Evolutionary conservation across 192 early-diverging fungal genomes (phyloP).

Genomic region (Coemansia reversa): DNA sequence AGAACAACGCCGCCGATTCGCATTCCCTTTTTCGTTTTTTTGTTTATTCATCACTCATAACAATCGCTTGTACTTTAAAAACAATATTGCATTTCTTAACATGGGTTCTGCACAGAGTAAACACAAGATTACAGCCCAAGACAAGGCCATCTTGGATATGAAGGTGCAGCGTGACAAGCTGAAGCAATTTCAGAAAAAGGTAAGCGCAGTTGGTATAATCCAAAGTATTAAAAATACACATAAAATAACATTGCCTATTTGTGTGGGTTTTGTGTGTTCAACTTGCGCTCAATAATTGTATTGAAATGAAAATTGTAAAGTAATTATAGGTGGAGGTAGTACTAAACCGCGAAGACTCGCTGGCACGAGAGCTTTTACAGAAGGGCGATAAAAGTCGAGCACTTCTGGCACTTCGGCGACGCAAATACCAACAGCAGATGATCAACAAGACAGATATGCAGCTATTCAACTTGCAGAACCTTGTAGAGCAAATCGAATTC

Average conservation of each 20-base stretch:
- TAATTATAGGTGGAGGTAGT: constrained; percentile 68
- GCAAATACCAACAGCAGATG: constrained; percentile 93
- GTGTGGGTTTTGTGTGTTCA: background rate
- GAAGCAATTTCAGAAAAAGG: constrained; percentile 87
- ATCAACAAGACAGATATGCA: constrained; percentile 82
- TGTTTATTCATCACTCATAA: background rate
- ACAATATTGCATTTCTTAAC: constrained; percentile 1
- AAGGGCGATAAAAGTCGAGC: constrained; percentile 80
- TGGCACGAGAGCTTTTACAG: constrained; percentile 75
- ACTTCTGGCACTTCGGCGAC: constrained; percentile 87
- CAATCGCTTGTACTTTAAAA: constrained; percentile 4
- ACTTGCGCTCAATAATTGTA: no score
- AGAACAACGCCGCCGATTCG: no score
- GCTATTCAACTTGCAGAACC: constrained; percentile 84
- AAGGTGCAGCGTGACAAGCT: constrained; percentile 95
- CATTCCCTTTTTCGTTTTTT: background rate
- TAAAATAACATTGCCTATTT: no score
- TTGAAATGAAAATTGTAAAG: background rate
- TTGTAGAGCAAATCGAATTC: constrained; percentile 88
- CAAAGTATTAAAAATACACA: background rate
- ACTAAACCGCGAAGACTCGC: constrained; percentile 72
- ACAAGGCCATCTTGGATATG: constrained; percentile 92
- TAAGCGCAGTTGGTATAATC: constrained; percentile 28
- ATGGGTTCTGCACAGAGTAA: constrained; percentile 59
- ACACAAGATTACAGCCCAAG: constrained; percentile 77